Evolutionary conservation across 257 asterid species (phyloP).

Genomic region (Solanum pinnatisectum): DNA sequence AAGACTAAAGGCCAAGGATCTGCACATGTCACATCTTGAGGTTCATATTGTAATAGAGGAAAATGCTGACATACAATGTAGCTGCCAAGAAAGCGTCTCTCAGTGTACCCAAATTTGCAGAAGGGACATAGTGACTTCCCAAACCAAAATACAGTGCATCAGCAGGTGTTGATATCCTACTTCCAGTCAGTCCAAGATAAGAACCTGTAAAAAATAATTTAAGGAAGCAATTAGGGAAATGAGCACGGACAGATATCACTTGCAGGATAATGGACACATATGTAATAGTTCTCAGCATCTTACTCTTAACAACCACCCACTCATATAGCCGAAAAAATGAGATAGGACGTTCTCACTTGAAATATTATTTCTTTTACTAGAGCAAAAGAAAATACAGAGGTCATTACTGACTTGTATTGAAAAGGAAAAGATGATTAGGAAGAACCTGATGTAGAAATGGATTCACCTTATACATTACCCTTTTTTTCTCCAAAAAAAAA

Average conservation of each 20-base stretch:
- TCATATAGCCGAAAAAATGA: neutral
- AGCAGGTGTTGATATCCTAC: conserved; percentile 80
- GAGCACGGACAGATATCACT: neutral
- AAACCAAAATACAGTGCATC: conserved; percentile 93
- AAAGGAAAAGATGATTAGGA: neutral
- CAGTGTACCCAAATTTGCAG: conserved; percentile 57
- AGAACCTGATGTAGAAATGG: neutral
- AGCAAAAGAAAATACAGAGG: neutral
- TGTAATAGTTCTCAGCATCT: neutral
- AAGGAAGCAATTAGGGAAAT: neutral
- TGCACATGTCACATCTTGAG: neutral
- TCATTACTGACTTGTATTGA: neutral
- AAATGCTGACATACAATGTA: conserved; percentile 43
- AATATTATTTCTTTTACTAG: neutral
- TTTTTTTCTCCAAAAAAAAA: neutral
- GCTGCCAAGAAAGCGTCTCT: conserved; percentile 56
- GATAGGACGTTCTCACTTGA: neutral
- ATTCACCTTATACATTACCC: neutral
- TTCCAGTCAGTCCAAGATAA: conserved; percentile 93
- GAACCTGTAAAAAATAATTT: conserved; percentile 52
- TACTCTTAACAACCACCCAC: neutral
- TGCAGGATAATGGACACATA: neutral
- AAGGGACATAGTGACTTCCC: conserved; percentile 87
- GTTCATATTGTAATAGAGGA: neutral
- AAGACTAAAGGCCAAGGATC: neutral